A percentile compares a stretch with the other conserved stretches of the same genome.
phyloP scores from a whole-genome alignment of 2,329 filamentous ascomycete species.

The Fusarium sp. region DNA sequence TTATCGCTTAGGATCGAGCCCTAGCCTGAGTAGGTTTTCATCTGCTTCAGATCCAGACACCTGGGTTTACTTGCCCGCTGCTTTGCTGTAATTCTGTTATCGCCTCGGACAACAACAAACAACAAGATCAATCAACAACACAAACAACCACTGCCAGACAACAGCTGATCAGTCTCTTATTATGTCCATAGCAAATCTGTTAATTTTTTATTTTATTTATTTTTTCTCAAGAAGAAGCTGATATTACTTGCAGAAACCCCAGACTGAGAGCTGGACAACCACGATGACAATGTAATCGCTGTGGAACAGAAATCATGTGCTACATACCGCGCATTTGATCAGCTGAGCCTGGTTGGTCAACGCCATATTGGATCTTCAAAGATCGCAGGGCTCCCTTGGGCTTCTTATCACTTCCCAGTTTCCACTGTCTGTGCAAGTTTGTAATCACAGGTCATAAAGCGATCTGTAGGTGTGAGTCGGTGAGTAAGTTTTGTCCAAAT shows the following conservation, averaged over 20 bases:
- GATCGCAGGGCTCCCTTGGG: neutral
- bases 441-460: neutral
- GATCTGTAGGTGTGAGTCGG: neutral
- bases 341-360: neutral
- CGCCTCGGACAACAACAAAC: neutral
- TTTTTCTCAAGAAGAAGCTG: neutral
- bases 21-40: neutral
- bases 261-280: neutral
- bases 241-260: neutral
- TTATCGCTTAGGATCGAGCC: neutral
- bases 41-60: neutral
- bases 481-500: neutral
- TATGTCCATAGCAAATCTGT: neutral
- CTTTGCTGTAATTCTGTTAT: neutral
- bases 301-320: conserved; percentile 7
- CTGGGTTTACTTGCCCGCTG: neutral
- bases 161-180: neutral
- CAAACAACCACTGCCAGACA: neutral
- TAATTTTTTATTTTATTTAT: neutral
- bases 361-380: neutral
- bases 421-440: neutral
- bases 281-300: neutral
- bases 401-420: neutral
- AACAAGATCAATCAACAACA: neutral
- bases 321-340: neutral